These are phyloP conservation scores for Thalassiosira mediterranea DNA, from an alignment of 352 stramenopile species.

Conservation along the genomic window DNA sequence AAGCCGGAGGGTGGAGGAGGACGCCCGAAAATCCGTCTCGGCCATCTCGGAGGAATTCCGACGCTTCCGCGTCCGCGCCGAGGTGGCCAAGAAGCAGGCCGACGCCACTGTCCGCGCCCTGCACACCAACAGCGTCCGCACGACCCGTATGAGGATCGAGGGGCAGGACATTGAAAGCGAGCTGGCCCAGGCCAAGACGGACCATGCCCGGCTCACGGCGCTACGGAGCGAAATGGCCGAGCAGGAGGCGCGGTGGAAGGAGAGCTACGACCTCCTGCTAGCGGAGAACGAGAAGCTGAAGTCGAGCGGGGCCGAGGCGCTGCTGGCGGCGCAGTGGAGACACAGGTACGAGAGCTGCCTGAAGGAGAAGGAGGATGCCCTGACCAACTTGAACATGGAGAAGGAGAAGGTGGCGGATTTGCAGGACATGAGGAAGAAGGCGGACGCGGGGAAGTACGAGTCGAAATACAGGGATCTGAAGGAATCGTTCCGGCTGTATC, in stretches of 20 bases:
- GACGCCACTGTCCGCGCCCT: conserved; percentile 72
- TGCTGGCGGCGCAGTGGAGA: conserved; percentile 81
- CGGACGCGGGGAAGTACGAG: conserved; percentile 74
- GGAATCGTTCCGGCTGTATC: conserved; percentile 82
- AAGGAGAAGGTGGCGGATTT: conserved; percentile 51
- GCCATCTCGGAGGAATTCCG: conserved; percentile 80
- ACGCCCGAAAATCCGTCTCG: conserved; percentile 62
- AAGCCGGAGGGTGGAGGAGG: conserved; percentile 60
- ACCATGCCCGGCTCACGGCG: conserved; percentile 53
- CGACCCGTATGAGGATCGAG: conserved; percentile 69
- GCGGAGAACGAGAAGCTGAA: conserved; percentile 81
- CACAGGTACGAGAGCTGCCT: conserved; percentile 79
- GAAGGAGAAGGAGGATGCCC: conserved; percentile 73
- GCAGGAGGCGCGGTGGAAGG: conserved; percentile 82
- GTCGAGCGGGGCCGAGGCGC: conserved; percentile 73
- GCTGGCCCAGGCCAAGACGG: conserved; percentile 53
- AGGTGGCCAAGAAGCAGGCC: conserved; percentile 77
- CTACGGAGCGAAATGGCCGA: conserved; percentile 67
- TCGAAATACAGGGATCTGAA: conserved; percentile 83
- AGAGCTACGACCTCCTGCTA: conserved; percentile 77
- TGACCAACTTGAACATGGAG: conserved; percentile 63
- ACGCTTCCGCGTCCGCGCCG: conserved; percentile 72
- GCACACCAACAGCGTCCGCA: conserved; percentile 70
- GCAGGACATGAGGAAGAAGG: conserved; percentile 42
- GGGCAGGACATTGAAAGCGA: conserved; percentile 59